A percentile compares a stretch with the other conserved stretches of the same genome.
phyloP scores from a whole-genome alignment of 2,329 filamentous ascomycete species.

The Cladorrhinum sp. region DNA sequence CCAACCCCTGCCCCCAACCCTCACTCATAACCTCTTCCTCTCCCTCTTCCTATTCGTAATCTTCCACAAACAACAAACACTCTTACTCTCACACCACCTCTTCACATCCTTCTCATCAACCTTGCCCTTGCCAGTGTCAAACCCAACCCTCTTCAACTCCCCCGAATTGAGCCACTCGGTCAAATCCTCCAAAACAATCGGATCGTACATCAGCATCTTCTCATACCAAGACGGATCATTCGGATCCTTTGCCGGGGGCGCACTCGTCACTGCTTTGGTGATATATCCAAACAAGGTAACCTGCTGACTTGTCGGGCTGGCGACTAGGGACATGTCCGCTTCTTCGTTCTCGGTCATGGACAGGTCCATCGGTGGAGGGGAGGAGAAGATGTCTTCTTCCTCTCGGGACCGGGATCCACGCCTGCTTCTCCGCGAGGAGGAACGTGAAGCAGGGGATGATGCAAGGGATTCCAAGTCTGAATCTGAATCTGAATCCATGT shows the following conservation, averaged over 20 bases:
- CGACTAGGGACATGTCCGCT: conserved; percentile 40
- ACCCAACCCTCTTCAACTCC: conserved; percentile 59
- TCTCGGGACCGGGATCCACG: background rate
- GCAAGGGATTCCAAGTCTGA: conserved; percentile 37
- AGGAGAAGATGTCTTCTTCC: conserved; percentile 39
- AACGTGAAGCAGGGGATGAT: conserved; percentile 29
- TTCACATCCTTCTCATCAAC: conserved; percentile 66
- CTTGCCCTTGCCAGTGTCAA: conserved; percentile 61
- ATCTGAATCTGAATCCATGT: conserved; percentile 47
- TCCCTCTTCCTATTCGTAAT: conserved; percentile 51
- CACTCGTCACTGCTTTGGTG: conserved; percentile 50
- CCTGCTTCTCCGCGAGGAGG: conserved; percentile 30
- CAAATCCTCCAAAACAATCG: conserved; percentile 83
- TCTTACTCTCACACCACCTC: conserved; percentile 84
- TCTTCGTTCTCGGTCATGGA: conserved; percentile 46
- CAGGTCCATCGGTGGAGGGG: conserved; percentile 41
- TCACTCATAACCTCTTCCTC: conserved; percentile 45
- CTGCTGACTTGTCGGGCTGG: conserved; percentile 42
- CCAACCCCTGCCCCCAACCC: background rate
- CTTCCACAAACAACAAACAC: conserved; percentile 78
- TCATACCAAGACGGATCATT: conserved; percentile 73
- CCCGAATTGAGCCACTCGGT: conserved; percentile 77
- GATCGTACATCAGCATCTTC: conserved; percentile 91
- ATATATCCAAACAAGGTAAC: conserved; percentile 50
- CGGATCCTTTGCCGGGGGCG: conserved; percentile 49